Percentiles rank a stretch among this genome's conserved stretches.
phyloP scores from a whole-genome alignment of 768 basidiomycete genomes.

The Agrocybe chaxingu region DNA sequence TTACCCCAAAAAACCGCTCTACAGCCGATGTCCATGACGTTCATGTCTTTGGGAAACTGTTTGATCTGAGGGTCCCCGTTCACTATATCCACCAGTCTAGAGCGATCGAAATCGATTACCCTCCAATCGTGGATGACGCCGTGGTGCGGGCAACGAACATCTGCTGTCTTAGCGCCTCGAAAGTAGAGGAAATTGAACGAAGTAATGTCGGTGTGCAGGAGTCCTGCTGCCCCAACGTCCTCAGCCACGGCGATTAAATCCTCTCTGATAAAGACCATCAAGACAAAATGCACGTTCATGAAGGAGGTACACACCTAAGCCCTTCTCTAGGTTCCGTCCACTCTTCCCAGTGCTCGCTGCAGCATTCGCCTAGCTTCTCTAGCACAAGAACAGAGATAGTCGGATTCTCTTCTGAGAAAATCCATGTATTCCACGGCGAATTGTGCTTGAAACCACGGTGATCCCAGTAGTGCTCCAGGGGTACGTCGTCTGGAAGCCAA shows the following conservation, averaged over 20 bases:
- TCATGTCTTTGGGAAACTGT: no score
- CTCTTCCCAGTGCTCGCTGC: background rate
- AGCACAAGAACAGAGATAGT: background rate
- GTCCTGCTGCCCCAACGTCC: background rate
- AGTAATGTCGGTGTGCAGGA: background rate
- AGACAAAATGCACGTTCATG: background rate
- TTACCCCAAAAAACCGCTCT: no score
- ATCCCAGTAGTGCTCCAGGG: background rate
- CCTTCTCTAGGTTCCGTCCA: background rate
- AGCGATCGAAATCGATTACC: conserved; percentile 1
- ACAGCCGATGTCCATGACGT: no score
- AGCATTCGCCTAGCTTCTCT: background rate
- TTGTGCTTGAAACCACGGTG: background rate
- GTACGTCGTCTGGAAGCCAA: background rate
- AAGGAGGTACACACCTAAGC: background rate
- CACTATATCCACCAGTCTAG: background rate
- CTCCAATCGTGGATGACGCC: background rate
- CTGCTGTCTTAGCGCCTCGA: background rate
- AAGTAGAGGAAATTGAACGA: background rate
- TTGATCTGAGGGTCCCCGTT: background rate
- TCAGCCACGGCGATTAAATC: background rate
- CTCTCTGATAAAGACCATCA: background rate
- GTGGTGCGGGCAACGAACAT: background rate
- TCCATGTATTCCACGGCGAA: background rate
- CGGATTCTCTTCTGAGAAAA: background rate